Conservation (phyloP, 2,329 filamentous ascomycete species). For the Stachybotrys chlorohalonatus region DNA sequence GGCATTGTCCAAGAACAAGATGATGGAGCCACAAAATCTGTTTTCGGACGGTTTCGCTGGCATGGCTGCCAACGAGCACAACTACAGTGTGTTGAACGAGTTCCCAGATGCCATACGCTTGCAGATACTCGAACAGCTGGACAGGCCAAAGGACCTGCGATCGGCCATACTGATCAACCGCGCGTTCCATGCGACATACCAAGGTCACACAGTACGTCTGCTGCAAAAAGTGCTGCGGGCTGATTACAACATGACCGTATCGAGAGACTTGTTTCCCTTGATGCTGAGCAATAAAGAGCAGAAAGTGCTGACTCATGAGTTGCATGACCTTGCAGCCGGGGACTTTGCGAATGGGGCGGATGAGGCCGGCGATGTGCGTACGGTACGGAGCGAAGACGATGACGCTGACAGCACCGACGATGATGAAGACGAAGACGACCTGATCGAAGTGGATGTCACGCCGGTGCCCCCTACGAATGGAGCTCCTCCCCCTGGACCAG, state of each 20-base stretch:
- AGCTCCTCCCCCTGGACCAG: not conserved
- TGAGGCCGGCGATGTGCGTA: conserved; percentile 18
- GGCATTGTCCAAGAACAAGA: conserved; percentile 33
- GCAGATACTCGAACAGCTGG: conserved; percentile 29
- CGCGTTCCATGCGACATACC: conserved; percentile 34
- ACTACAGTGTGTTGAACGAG: conserved; percentile 21
- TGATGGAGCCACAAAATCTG: conserved; percentile 24
- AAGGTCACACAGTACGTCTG: conserved; percentile 31
- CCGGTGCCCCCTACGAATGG: conserved; percentile 1
- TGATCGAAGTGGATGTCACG: conserved; percentile 6
- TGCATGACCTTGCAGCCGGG: conserved; percentile 17
- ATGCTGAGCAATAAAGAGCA: conserved; percentile 19
- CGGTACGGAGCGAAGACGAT: conserved; percentile 18
- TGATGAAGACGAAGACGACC: conserved; percentile 7
- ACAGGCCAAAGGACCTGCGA: conserved; percentile 31
- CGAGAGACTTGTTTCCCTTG: conserved; percentile 8
- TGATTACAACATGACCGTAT: not conserved
- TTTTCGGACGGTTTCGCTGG: conserved; percentile 16
- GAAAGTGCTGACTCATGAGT: conserved; percentile 22
- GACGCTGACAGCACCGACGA: conserved; percentile 5
- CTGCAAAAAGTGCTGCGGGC: conserved; percentile 25
- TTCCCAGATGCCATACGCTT: conserved; percentile 28
- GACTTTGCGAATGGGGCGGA: conserved; percentile 5
- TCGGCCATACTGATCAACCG: conserved; percentile 31
- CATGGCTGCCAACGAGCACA: conserved; percentile 21